Conservation (phyloP, 2,329 filamentous ascomycete genomes). For the Whalleya microplaca region DNA sequence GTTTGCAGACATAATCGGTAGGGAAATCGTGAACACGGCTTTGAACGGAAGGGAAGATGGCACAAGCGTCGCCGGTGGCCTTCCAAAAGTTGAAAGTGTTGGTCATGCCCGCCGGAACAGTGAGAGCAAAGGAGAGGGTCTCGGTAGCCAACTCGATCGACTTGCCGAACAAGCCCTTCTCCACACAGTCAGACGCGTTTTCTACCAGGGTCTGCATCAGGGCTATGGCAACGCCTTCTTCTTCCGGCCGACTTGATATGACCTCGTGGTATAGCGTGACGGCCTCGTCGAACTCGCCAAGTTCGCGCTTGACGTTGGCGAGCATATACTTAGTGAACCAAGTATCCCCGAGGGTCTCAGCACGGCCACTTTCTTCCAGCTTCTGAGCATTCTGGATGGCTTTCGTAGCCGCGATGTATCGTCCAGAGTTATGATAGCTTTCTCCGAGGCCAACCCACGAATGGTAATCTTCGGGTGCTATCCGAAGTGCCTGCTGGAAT, state of each 20-base stretch:
- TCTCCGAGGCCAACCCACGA: constrained; percentile 97
- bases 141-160: constrained; percentile 71
- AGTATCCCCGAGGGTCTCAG: constrained; percentile 65
- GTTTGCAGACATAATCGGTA: constrained; percentile 52
- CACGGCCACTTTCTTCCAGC: constrained; percentile 64
- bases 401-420: constrained; percentile 91
- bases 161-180: constrained; percentile 85
- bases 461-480: constrained; percentile 86
- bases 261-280: constrained; percentile 77
- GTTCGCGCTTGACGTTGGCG: constrained; percentile 88
- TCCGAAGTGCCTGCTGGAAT: constrained; percentile 85
- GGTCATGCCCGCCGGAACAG: constrained; percentile 62
- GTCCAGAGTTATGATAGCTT: constrained; percentile 91
- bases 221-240: constrained; percentile 87
- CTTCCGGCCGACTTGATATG: constrained; percentile 66
- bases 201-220: constrained; percentile 88
- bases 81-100: constrained; percentile 96
- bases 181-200: constrained; percentile 74
- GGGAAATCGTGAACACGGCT: constrained; percentile 68
- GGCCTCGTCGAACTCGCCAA: constrained; percentile 87
- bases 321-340: constrained; percentile 99
- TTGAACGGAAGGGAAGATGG: constrained; percentile 80
- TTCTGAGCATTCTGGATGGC: constrained; percentile 85
- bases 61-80: constrained; percentile 83
- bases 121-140: constrained; percentile 68